A percentile compares a stretch with the other conserved stretches of the same genome.
Conservation (phyloP, 129 eudicot genomes). For the Helianthus annuus region HanXRQr2.0-SUNRISE NC_035439.2:128111065-128111564, state of each 20-base stretch:
- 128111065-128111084: background rate
- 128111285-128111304: background rate
- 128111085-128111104: slow-evolving; percentile 5
- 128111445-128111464: background rate
- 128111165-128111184: slow-evolving; percentile 84
- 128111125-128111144: slow-evolving; percentile 78
- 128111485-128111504: too few relatives aligned
- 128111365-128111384: slow-evolving; percentile 66
- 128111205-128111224: slow-evolving; percentile 59
- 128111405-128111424: background rate
- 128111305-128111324: slow-evolving; percentile 52
- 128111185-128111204: slow-evolving; percentile 53
- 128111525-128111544: too few relatives aligned
- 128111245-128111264: slow-evolving; percentile 17
- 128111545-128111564: too few relatives aligned
- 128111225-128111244: slow-evolving; percentile 42
- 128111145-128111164: slow-evolving; percentile 81
- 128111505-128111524: too few relatives aligned
- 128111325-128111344: slow-evolving; percentile 66
- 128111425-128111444: background rate
- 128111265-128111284: background rate
- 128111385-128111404: slow-evolving; percentile 31
- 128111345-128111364: slow-evolving; percentile 54
- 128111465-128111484: too few relatives aligned
- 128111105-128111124: slow-evolving; percentile 12